Conservation (phyloP, 164 flowering plant species). For the Piper longum region DNA sequence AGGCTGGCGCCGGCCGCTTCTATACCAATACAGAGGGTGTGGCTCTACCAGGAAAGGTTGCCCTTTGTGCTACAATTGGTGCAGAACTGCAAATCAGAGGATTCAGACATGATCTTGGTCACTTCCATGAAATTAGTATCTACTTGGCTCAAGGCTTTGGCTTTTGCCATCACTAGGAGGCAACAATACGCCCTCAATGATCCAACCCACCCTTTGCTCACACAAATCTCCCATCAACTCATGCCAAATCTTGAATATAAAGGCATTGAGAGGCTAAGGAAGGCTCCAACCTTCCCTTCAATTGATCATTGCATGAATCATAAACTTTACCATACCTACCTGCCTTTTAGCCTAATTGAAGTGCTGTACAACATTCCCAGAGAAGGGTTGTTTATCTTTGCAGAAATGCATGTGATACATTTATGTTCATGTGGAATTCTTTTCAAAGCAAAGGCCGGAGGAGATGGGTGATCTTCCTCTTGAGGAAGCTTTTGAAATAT, state of each 20-base stretch:
- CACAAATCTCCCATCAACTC: not conserved
- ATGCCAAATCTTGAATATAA: not conserved
- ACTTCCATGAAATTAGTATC: not conserved
- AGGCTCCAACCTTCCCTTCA: not conserved
- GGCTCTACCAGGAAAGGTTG: not conserved
- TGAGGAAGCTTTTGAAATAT: slow-evolving; percentile 19
- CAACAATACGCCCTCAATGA: not conserved
- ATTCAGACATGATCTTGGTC: not conserved
- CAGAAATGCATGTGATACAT: slow-evolving; percentile 9
- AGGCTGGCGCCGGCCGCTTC: not conserved
- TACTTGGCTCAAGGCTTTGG: slow-evolving; percentile 1
- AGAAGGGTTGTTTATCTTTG: slow-evolving; percentile 11
- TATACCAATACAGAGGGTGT: slow-evolving; percentile 1
- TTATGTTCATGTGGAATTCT: slow-evolving; percentile 8
- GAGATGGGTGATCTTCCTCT: slow-evolving; percentile 1
- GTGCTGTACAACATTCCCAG: not conserved
- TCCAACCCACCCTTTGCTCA: not conserved
- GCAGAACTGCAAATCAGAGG: not conserved
- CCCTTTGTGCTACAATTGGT: not conserved
- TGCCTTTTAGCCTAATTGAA: slow-evolving; percentile 3
- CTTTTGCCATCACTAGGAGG: not conserved
- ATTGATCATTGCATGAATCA: no score
- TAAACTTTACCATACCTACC: slow-evolving; percentile 1
- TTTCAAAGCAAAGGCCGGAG: not conserved
- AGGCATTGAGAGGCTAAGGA: not conserved